Evolutionary conservation across 2,329 filamentous ascomycete genomes (phyloP).

Genomic region (Aspergillus neoniger): DNA sequence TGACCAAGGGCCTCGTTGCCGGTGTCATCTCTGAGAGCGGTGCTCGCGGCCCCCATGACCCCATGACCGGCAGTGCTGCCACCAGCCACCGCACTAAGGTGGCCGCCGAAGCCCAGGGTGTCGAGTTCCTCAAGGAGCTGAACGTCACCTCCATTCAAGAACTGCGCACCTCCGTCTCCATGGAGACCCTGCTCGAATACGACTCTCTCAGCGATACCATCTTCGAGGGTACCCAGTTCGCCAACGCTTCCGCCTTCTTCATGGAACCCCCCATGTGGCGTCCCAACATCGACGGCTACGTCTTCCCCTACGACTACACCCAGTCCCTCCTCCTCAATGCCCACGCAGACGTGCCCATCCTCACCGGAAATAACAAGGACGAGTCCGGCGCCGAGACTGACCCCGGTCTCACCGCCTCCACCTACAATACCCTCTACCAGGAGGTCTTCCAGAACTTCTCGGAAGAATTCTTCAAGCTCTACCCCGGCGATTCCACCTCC

Average conservation of each 20-base stretch:
- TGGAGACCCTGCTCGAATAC: slow-evolving; percentile 35
- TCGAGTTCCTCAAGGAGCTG: slow-evolving; percentile 40
- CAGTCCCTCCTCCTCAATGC: slow-evolving; percentile 18
- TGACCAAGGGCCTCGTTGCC: slow-evolving; percentile 25
- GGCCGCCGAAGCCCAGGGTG: slow-evolving; percentile 23
- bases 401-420: slow-evolving; percentile 9
- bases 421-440: slow-evolving; percentile 20
- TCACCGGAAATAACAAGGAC: slow-evolving; percentile 35
- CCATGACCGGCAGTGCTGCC: slow-evolving; percentile 28
- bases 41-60: slow-evolving; percentile 33
- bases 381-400: slow-evolving; percentile 24
- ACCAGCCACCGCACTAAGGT: slow-evolving; percentile 28
- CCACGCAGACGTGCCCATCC: slow-evolving; percentile 30
- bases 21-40: slow-evolving; percentile 37
- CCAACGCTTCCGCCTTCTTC: slow-evolving; percentile 19
- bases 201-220: slow-evolving; percentile 23
- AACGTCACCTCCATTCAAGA: slow-evolving; percentile 46
- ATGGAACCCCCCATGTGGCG: slow-evolving; percentile 30
- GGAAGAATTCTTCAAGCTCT: slow-evolving; percentile 25
- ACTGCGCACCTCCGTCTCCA: slow-evolving; percentile 40
- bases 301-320: slow-evolving; percentile 27
- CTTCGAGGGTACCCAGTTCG: slow-evolving; percentile 27
- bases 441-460: slow-evolving; percentile 24
- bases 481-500: slow-evolving; percentile 25
- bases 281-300: slow-evolving; percentile 33